Evolutionary conservation across 345 rosid species (phyloP), one percentile per base, ranked within the genome.

Genomic region (Citrus cavaleriei): DNA sequence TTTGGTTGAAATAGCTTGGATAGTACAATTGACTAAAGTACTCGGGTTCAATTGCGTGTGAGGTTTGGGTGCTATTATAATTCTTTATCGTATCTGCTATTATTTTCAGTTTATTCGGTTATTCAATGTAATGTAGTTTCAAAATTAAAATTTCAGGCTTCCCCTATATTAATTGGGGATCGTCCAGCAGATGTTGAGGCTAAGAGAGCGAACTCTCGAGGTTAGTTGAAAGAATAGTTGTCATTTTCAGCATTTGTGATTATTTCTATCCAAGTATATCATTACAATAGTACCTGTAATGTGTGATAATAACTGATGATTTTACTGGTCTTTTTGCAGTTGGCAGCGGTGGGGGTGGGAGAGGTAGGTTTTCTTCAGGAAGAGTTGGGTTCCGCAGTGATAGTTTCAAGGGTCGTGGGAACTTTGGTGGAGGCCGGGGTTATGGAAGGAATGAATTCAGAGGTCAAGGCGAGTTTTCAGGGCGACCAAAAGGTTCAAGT

Each of bases 401-500:
- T 68, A 88, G 84, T 77, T 85, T 88, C 81, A 85, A 84, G 82
- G 81, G 64, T 59, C 89, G 90, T 3, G 90, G 92, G 75, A 83
- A 77, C 84, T 86, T 78, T 12, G 78, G 85, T 58, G 84, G 83
- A 68, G 87, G 91, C 59, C 73, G 90, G 37, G 90, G 93, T 61
- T 87, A 87, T 75, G 87, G 87, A 67, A 86, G 91, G 83, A 84
- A 64, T 54, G 94, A 91, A 79, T 91, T 81, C 82, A 91, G 92
- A 85, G 82, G 74, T 83, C 94, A 86, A 77, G 92, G 91, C 25
- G 95, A 90, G 68, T 91, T 81, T 79, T 83, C 92, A 4, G 92
- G 87, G 72, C 85, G 95, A 81, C 89, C 91, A 12, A 92, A 83
- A 86, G 93, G 93, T 78, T 80, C 87, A 32, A 79, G 82, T 69